Evolutionary conservation across 805 yeast species (phyloP).

Genomic region (Metschnikowia dekortorum): DNA sequence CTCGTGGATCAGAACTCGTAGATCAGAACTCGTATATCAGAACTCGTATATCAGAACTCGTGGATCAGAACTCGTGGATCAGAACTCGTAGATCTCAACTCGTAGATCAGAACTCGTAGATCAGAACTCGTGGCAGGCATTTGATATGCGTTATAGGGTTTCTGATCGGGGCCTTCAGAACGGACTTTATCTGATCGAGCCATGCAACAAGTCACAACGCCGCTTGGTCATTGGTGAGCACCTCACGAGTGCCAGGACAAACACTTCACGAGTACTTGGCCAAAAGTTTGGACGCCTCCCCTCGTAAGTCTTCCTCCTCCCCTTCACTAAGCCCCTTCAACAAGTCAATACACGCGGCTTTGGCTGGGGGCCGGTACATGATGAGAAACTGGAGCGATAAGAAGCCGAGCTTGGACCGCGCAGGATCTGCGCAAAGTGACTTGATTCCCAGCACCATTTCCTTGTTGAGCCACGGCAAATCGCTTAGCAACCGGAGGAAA

Average conservation of each 20-base stretch:
- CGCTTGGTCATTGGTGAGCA: too few species aligned
- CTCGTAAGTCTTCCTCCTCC: slow-evolving; percentile 48
- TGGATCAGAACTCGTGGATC: too few species aligned
- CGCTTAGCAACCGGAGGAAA: slow-evolving; percentile 80
- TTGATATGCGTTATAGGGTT: too few species aligned
- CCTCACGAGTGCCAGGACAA: neutral
- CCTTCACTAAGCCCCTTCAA: slow-evolving; percentile 41
- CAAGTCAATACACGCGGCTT: slow-evolving; percentile 47
- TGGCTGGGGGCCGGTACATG: slow-evolving; percentile 88
- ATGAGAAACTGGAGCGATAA: slow-evolving; percentile 77
- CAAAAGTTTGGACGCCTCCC: slow-evolving; percentile 43
- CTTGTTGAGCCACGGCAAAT: slow-evolving; percentile 70
- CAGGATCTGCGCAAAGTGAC: slow-evolving; percentile 82
- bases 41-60: too few species aligned
- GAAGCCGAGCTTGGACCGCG: slow-evolving; percentile 72
- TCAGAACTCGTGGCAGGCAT: too few species aligned
- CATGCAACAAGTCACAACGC: too few species aligned
- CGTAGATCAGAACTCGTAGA: too few species aligned
- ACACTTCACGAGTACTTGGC: slow-evolving; percentile 35
- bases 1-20: too few species aligned
- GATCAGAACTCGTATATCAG: too few species aligned
- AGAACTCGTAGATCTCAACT: too few species aligned
- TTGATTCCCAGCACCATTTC: slow-evolving; percentile 60
- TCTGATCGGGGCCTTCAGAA: too few species aligned
- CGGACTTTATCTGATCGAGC: too few species aligned